These are phyloP conservation scores for Globisporangium alternatum DNA, from an alignment of 352 stramenopile species.

Conservation along the genomic window DNA sequence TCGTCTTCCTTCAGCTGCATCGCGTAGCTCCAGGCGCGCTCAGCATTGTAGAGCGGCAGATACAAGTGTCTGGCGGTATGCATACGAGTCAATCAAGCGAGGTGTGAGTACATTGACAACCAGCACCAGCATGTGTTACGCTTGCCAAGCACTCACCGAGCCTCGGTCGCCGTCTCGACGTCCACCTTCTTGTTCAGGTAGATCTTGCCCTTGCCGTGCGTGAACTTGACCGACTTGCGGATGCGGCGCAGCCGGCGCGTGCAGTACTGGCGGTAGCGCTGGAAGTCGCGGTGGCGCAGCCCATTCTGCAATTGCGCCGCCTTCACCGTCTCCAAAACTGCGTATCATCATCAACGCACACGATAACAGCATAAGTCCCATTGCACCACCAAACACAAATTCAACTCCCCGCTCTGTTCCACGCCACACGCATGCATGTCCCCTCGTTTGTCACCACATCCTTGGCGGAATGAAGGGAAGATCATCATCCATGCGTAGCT, in stretches of 20 bases:
- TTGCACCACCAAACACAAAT: neutral
- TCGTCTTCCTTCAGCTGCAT: constrained; percentile 91
- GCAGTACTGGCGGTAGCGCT: constrained; percentile 91
- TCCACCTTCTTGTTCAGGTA: constrained; percentile 86
- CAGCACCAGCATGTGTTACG: neutral
- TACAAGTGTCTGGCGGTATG: constrained; percentile 54
- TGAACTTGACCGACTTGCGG: constrained; percentile 87
- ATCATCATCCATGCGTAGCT: neutral
- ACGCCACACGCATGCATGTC: neutral
- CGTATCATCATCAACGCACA: neutral
- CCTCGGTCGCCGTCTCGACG: constrained; percentile 64
- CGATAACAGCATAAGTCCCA: neutral
- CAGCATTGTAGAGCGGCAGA: constrained; percentile 87
- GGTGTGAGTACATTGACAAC: neutral
- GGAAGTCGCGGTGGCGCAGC: constrained; percentile 88
- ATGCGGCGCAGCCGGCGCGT: constrained; percentile 80
- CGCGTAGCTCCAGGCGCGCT: constrained; percentile 89
- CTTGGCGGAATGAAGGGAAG: neutral
- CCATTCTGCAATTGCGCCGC: constrained; percentile 89
- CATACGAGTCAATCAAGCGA: neutral
- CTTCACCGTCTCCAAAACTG: constrained; percentile 87
- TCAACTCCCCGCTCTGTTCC: neutral
- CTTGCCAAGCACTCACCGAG: constrained; percentile 28
- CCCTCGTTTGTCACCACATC: neutral
- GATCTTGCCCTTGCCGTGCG: constrained; percentile 83